Evolutionary conservation across 352 stramenopile species (phyloP), one percentile per base, ranked within the genome.

Genomic region (Phytophthora niederhauseri): DNA sequence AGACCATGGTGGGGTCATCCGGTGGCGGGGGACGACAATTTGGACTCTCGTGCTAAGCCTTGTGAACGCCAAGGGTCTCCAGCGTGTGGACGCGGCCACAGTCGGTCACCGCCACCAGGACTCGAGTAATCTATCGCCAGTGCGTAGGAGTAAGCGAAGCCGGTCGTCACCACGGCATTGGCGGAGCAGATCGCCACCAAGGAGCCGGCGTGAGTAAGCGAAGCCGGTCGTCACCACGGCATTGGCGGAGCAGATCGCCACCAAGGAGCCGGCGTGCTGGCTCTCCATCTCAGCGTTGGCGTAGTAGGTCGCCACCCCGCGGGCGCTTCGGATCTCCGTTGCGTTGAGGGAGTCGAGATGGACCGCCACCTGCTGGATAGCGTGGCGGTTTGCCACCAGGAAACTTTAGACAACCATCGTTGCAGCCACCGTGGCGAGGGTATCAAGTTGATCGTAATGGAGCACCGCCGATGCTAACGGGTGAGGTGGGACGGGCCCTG

Each of bases 1-100:
- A 30, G n/a, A 46, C 12, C 57, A 54, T 43, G 57, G 46, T 26
- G 38, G 57, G 57, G 26, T 63, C 20, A 26, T 22, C 12, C 43
- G 46, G 28, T 20, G 57, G 26, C 14, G 41, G 57, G 57, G 11
- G 43, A 63, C 28, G 41, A 20, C 41, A 14, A 31, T 19, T 1
- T 3, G 6, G 41, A n/a, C n/a, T 20, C 14, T 20, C 12, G 20
- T 51, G 38, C 3, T 51, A 22, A 36, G 12, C 7, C 1, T 15
- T 30, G 19, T n/a, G 17, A 41, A 54, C 4, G 36, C 6, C 49
- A 59, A 54, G 20, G 30, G 8, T 22, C 31, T 7, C 26, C 34
- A 49, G 28, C 4, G 30, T n/a, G 31, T 38, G n/a, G n/a, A 57
- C 9, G 57, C 19, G 45, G 57, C 41, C 38, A 15, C 38, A 46